Base-by-base conservation (phyloP, 2,329 filamentous ascomycete genomes). In the Clonostachys chloroleuca region DNA sequence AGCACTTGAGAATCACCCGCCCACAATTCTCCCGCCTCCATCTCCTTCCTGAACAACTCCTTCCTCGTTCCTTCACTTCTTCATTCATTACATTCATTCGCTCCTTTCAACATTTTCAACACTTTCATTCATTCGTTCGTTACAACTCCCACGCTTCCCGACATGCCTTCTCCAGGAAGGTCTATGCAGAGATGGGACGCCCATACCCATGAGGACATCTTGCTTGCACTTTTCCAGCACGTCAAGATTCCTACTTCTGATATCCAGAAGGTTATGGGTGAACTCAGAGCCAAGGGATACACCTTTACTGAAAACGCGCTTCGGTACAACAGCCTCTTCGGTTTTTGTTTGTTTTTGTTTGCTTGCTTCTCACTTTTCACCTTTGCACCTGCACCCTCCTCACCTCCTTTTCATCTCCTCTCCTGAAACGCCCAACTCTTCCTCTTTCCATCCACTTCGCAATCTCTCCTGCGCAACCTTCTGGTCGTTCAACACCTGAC, bases 131-230 rank as follows among this genome's bases (percentile, higher is more conserved):
- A 10, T 30, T 30, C 24, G 24, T 30, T 30, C 24, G 24, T 24
- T 24, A 8, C 9, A 30, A 4, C 24, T 30, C 2, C 24, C 9
- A 30, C 24, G 24, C 5, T 30, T 30, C 24, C 24, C 24, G 24
- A 10, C 24, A 30, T 30, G 24, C 8, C 24, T 30, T 30, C 24
- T 30, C 24, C 24, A 30, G 24, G 24, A 30, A 30, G 24, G 10
- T 30, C 24, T 30, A 30, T 14, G 12, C 67, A 65, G 53, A 63
- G 59, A 34, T 78, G 74, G 73, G 66, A 66, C 30, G 55, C 63
- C 6, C 58, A 61, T 9, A 63, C 68, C 16, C 72, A 77, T 42
- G 59, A 71, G 49, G 70, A 72, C 39, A 67, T 78, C 40, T 62
- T 78, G 35, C 47, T 68, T 7, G 65, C 64, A 30, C 49, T 77